A percentile compares a stretch with the other conserved stretches of the same genome.
Evolutionary conservation across 345 rosid genomes (phyloP).

Genomic region (Lepidium sativum): DNA sequence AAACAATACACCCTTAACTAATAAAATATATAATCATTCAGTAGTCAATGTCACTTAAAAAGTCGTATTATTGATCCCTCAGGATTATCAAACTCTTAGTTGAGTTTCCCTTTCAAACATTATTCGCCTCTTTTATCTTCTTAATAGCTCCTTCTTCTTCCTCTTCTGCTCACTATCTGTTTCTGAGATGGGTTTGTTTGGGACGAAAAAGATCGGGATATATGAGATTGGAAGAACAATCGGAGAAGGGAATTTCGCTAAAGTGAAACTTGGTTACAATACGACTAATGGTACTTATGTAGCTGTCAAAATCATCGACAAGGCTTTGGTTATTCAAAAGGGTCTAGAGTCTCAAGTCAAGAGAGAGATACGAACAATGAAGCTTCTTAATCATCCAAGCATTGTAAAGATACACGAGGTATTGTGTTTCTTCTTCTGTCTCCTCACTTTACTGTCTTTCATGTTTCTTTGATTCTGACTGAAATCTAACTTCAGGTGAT

Average conservation of each 20-base stretch:
- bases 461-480: constrained; percentile 4
- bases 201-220: constrained; percentile 52
- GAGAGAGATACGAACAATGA: constrained; percentile 83
- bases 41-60: constrained; percentile 13
- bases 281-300: constrained; percentile 45
- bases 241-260: constrained; percentile 86
- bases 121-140: not conserved
- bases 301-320: constrained; percentile 81
- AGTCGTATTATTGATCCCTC: constrained; percentile 15
- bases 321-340: constrained; percentile 54
- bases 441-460: not conserved
- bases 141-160: not conserved
- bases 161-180: not conserved
- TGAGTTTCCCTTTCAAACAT: not conserved
- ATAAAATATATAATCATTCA: no score
- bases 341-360: constrained; percentile 74
- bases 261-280: constrained; percentile 79
- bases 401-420: constrained; percentile 82
- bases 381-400: constrained; percentile 76
- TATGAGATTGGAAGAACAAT: constrained; percentile 59
- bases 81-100: not conserved
- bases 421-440: not conserved
- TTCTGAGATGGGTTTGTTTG: constrained; percentile 21
- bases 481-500: constrained; percentile 44
- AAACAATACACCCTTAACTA: constrained; percentile 5